These are phyloP conservation scores for Mycena belliarum DNA, from an alignment of 768 basidiomycete species.

Conservation along the genomic window DNA sequence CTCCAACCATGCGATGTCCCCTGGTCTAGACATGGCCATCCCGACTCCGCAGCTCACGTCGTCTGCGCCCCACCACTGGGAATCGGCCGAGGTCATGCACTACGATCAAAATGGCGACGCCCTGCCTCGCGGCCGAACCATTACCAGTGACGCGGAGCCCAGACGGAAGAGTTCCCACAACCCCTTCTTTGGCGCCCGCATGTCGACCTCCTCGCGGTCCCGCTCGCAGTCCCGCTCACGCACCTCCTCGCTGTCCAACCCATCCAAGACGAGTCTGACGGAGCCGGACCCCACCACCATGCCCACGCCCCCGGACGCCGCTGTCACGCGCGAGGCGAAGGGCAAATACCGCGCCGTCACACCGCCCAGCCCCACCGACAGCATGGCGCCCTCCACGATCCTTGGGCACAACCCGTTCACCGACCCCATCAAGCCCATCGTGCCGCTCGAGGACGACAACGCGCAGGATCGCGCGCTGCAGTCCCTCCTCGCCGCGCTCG, in stretches of 20 bases:
- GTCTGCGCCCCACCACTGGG: conserved; percentile 60
- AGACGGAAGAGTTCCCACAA: conserved; percentile 43
- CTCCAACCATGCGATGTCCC: conserved; percentile 51
- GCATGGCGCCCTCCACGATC: conserved; percentile 22
- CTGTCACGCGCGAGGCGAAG: conserved; percentile 39
- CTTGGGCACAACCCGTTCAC: conserved; percentile 33
- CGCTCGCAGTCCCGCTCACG: conserved; percentile 18
- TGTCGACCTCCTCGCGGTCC: conserved; percentile 18
- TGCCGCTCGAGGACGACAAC: conserved; percentile 35
- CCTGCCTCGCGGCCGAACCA: conserved; percentile 3
- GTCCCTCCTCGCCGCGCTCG: conserved; percentile 70
- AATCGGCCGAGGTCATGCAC: conserved; percentile 38
- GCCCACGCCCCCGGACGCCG: conserved; percentile 44
- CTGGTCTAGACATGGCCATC: conserved; percentile 52
- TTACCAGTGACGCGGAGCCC: conserved; percentile 17
- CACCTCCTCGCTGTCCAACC: conserved; percentile 39
- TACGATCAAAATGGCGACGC: conserved; percentile 29
- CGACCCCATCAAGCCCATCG: conserved; percentile 13
- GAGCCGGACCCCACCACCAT: conserved; percentile 23
- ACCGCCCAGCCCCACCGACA: conserved; percentile 29
- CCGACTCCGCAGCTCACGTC: conserved; percentile 60
- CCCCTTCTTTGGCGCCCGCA: conserved; percentile 27
- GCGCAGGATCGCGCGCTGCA: conserved; percentile 52
- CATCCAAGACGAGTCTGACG: conserved; percentile 28
- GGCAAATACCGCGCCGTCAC: conserved; percentile 34